These are phyloP conservation scores for Laguncularia racemosa DNA, from an alignment of 345 rosid species.

Conservation along the genomic window DNA sequence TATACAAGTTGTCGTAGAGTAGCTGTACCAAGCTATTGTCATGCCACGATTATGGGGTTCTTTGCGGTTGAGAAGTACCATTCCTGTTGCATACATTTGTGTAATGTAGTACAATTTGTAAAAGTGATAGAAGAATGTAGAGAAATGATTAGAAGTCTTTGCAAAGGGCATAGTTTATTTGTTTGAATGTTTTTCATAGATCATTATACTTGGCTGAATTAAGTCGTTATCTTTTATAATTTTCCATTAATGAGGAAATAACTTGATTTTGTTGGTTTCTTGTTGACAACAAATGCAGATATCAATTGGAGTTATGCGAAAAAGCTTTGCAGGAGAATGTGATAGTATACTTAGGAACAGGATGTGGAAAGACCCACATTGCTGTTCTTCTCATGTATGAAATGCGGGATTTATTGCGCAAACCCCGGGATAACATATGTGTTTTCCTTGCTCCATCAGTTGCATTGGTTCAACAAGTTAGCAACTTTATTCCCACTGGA, in stretches of 20 bases:
- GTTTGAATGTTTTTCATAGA: too few species aligned
- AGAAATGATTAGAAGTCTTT: too few species aligned
- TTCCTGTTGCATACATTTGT: too few species aligned
- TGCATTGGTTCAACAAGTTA: constrained; percentile 80
- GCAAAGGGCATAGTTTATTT: too few species aligned
- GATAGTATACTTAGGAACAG: constrained; percentile 80
- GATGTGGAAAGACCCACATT: constrained; percentile 94
- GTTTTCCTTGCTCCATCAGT: constrained; percentile 91
- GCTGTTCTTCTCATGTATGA: constrained; percentile 82
- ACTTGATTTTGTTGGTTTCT: constrained; percentile 8
- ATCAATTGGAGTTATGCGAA: constrained; percentile 82
- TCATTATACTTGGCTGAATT: too few species aligned
- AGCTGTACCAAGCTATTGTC: too few species aligned
- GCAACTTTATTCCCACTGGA: constrained; percentile 6
- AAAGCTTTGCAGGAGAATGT: constrained; percentile 75
- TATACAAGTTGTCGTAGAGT: background rate
- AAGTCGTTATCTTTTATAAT: too few species aligned
- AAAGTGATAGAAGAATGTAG: too few species aligned
- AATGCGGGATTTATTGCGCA: constrained; percentile 55
- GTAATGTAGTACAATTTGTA: too few species aligned
- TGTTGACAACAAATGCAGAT: constrained; percentile 30
- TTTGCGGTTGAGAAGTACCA: too few species aligned
- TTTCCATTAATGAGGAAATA: background rate
- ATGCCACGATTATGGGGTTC: too few species aligned
- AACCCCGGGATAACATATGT: constrained; percentile 54